Conservation (phyloP, 805 yeast genomes). For the Candida lessepsii region DNA sequence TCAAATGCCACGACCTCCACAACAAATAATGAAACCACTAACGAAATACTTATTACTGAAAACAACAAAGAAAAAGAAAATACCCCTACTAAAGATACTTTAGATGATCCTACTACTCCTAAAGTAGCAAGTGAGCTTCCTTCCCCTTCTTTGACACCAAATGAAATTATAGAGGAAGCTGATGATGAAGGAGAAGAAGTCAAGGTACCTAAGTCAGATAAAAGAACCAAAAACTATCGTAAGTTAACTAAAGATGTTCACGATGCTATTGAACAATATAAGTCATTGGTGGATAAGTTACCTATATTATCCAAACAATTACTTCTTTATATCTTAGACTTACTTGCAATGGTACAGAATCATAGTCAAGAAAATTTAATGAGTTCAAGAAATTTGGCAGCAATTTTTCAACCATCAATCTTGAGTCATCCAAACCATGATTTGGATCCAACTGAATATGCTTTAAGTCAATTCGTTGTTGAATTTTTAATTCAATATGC, state of each 20-base stretch:
- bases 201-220: slow-evolving; percentile 13
- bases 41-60: no score
- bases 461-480: slow-evolving; percentile 78
- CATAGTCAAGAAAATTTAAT: slow-evolving; percentile 77
- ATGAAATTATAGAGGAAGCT: slow-evolving; percentile 7
- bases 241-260: slow-evolving; percentile 63
- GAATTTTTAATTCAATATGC: slow-evolving; percentile 88
- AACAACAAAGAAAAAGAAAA: background rate
- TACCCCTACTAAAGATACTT: background rate
- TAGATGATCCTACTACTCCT: slow-evolving; percentile 2
- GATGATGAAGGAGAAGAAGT: slow-evolving; percentile 8
- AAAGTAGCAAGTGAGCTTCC: slow-evolving; percentile 3
- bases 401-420: slow-evolving; percentile 96
- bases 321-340: slow-evolving; percentile 80
- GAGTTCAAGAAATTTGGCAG: slow-evolving; percentile 92
- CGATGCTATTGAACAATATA: slow-evolving; percentile 70
- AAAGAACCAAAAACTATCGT: slow-evolving; percentile 50
- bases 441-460: slow-evolving; percentile 89
- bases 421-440: slow-evolving; percentile 91
- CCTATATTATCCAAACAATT: slow-evolving; percentile 81
- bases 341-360: slow-evolving; percentile 80
- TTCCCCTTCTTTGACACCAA: slow-evolving; percentile 8
- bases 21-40: background rate
- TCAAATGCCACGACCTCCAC: background rate
- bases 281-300: slow-evolving; percentile 60